Conservation (phyloP, 139 green algal genomes). For the Raphidocelis subcapitata region DNA sequence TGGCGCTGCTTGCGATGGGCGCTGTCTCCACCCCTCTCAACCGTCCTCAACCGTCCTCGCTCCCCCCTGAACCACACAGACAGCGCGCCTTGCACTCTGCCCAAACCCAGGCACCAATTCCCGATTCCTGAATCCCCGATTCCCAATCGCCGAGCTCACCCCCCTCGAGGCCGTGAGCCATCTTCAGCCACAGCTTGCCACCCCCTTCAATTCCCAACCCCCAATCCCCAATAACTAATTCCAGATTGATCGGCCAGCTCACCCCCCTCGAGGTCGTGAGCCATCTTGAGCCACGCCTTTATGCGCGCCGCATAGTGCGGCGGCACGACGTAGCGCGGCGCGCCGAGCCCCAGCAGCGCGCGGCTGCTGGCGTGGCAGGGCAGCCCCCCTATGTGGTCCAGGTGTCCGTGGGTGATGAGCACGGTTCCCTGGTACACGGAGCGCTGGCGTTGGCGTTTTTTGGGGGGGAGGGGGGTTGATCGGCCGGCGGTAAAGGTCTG, state of each 20-base stretch:
- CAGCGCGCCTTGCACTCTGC: too few species aligned
- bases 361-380: conserved; percentile 36
- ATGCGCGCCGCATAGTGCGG: conserved; percentile 26
- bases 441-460: conserved; percentile 24
- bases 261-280: conserved; percentile 29
- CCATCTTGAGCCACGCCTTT: conserved; percentile 20
- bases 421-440: conserved; percentile 53
- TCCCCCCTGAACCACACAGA: neutral
- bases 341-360: conserved; percentile 38
- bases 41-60: neutral
- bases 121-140: too few species aligned
- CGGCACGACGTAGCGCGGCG: conserved; percentile 26
- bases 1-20: neutral
- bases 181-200: conserved; percentile 26
- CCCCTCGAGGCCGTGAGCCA: conserved; percentile 24
- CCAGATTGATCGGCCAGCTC: too few species aligned
- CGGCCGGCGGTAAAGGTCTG: too few species aligned
- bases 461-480: neutral
- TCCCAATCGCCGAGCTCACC: too few species aligned
- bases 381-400: conserved; percentile 73
- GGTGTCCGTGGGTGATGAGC: conserved; percentile 69
- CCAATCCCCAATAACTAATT: too few species aligned
- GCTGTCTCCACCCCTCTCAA: neutral
- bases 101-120: too few species aligned
- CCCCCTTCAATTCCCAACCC: too few species aligned